phyloP scores from a whole-genome alignment of 768 basidiomycete genomes.

The Tubosaeta sp. region DNA sequence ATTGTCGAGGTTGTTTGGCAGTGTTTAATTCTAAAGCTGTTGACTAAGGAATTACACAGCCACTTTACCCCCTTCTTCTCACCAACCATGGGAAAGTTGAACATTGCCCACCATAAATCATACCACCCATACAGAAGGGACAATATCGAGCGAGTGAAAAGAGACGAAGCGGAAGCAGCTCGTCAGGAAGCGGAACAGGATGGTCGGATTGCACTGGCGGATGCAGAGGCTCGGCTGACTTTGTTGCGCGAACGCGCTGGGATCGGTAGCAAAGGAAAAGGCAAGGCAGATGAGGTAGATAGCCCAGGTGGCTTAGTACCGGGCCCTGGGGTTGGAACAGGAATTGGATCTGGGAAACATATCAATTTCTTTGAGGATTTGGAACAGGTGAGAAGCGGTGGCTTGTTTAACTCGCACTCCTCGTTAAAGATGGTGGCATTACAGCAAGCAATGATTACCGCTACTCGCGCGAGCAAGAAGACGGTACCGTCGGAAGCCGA shows the following conservation, averaged over 20 bases:
- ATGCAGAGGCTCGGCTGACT: conserved; percentile 75
- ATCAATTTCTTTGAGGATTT: conserved; percentile 83
- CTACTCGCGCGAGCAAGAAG: conserved; percentile 49
- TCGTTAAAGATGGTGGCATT: background rate
- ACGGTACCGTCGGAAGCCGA: conserved; percentile 50
- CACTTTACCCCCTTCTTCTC: too few relatives aligned
- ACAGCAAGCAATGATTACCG: conserved; percentile 44
- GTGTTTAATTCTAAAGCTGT: conserved; percentile 13
- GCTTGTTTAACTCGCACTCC: background rate
- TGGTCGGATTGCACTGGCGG: conserved; percentile 68
- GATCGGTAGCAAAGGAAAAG: conserved; percentile 32
- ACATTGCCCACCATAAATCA: conserved; percentile 89
- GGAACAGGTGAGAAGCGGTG: conserved; percentile 50
- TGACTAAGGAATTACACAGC: conserved; percentile 9
- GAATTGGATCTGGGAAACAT: conserved; percentile 48
- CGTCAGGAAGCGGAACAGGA: conserved; percentile 65
- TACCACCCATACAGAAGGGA: conserved; percentile 84
- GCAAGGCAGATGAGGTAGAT: conserved; percentile 32
- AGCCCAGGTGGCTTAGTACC: background rate
- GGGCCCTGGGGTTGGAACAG: background rate
- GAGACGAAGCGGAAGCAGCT: conserved; percentile 77
- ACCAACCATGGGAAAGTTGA: conserved; percentile 71
- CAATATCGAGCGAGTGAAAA: conserved; percentile 77
- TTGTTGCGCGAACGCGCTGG: conserved; percentile 62
- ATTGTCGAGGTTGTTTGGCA: conserved; percentile 7